Conservation (phyloP, 495 filamentous ascomycete species). For the Baudoinia panamericana region DNA sequence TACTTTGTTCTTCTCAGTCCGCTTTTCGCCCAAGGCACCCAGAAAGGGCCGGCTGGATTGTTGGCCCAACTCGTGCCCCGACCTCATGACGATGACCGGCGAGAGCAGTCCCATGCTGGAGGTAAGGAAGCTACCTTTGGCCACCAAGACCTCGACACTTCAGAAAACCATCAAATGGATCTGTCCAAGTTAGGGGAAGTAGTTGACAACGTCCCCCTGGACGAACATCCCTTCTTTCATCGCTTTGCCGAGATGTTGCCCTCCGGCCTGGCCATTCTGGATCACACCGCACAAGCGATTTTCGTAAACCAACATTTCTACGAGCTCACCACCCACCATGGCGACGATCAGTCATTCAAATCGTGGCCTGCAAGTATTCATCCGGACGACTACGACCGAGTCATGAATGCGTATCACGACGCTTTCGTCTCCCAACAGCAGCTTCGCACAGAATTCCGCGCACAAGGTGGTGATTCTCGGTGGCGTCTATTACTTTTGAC, state of each 20-base stretch:
- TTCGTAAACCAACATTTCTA: conserved; percentile 31
- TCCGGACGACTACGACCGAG: conserved; percentile 25
- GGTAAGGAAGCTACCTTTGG: too few relatives aligned
- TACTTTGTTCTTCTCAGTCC: conserved; percentile 23
- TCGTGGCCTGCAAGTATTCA: conserved; percentile 31
- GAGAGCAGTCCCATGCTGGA: too few relatives aligned
- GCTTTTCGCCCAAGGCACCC: conserved; percentile 19
- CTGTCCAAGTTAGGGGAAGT: background rate
- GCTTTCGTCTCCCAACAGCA: conserved; percentile 22
- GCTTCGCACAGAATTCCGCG: conserved; percentile 26
- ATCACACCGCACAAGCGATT: conserved; percentile 25
- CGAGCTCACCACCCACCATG: conserved; percentile 26
- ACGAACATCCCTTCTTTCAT: conserved; percentile 24
- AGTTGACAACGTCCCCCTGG: conserved; percentile 11
- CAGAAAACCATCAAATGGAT: background rate
- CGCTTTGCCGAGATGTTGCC: conserved; percentile 29
- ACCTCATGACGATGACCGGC: too few relatives aligned
- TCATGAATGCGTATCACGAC: conserved; percentile 27
- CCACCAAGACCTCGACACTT: too few relatives aligned
- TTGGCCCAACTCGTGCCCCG: conserved; percentile 25
- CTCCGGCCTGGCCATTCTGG: conserved; percentile 30
- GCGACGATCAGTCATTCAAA: conserved; percentile 20
- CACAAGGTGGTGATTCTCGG: conserved; percentile 12
- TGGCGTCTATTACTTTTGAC: conserved; percentile 29
- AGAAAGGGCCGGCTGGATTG: conserved; percentile 19